phyloP scores from a whole-genome alignment of 768 basidiomycete genomes.

The Xerocomus spinulosus region DNA sequence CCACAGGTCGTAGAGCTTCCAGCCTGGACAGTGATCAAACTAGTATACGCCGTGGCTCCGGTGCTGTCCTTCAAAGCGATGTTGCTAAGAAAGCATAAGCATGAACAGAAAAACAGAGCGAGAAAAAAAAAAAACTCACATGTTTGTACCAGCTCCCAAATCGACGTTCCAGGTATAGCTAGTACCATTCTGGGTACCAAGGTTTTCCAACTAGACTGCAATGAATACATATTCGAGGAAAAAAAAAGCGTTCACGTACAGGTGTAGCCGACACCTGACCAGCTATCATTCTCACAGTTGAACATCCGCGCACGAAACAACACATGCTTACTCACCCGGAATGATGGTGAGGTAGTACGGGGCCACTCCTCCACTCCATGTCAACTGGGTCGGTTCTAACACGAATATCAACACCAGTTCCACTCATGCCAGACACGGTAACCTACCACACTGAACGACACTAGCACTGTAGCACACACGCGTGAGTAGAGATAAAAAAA shows the following conservation, averaged over 20 bases:
- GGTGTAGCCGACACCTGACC: constrained; percentile 48
- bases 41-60: constrained; percentile 50
- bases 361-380: constrained; percentile 46
- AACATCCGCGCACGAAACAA: not conserved
- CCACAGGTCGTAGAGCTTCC: constrained; percentile 32
- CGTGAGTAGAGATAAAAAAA: constrained; percentile 1
- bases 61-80: constrained; percentile 53
- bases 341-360: constrained; percentile 61
- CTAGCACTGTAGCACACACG: constrained; percentile 27
- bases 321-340: constrained; percentile 43
- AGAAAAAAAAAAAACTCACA: constrained; percentile 34
- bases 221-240: constrained; percentile 2
- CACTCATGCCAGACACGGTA: too few relatives aligned
- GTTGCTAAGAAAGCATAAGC: constrained; percentile 37
- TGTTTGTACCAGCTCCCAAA: constrained; percentile 36
- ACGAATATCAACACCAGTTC: not conserved
- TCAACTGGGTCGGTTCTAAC: constrained; percentile 55
- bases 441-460: constrained; percentile 51
- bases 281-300: constrained; percentile 35
- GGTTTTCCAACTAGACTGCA: constrained; percentile 46
- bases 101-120: not conserved
- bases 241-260: constrained; percentile 33
- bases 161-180: constrained; percentile 54
- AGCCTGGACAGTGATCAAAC: constrained; percentile 40
- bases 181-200: constrained; percentile 42